Evolutionary conservation across 2,329 filamentous ascomycete genomes (phyloP), one percentile per base, ranked within the genome.

Genomic region (Fusarium sp.): DNA sequence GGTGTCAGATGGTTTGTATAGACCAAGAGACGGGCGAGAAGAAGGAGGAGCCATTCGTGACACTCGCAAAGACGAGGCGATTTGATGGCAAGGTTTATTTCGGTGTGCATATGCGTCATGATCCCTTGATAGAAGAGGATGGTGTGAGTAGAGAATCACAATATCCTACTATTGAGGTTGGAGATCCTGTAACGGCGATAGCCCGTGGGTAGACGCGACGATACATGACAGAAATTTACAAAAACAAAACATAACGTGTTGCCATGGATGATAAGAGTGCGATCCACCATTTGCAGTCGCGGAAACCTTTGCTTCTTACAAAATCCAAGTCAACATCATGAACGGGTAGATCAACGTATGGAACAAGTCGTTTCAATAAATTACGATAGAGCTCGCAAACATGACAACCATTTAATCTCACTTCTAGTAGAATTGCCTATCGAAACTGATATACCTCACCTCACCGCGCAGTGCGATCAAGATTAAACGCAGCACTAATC

Each of bases 1-100:
- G 96, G 60, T 99, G 96, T 72, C 94, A 97, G 77, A 98, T 99
- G 94, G 91, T 99, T 11, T 97, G 95, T 75, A 88, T 98, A 44
- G 90, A 99, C 74, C 96, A 97, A 77, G 83, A 88, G 45, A 97
- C 91, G 14, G 94, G 89, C 0, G 84, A 88, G 65, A 91, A 89
- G 76, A 88, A 89, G 66, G 88, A 93, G 65, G 96, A 98, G 77
- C 96, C 96, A 0, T 97, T 96, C 74, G 87, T 91, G 5, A 97
- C 94, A 1, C 80, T 99, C 59, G 90, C 92, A 3, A 97, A 96
- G 82, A 97, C 93, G 12, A 87, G 96, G 69, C 87, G 92, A 56
- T 89, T 93, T 66, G 89, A 92, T 50, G 93, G 94, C 3, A 94
- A 94, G 78, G 91, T 97, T 4, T 91, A 91, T 70, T 99, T 99